Evolutionary conservation across 2,329 filamentous ascomycete genomes (phyloP).

Genomic region (Uncinocarpus reesii): DNA sequence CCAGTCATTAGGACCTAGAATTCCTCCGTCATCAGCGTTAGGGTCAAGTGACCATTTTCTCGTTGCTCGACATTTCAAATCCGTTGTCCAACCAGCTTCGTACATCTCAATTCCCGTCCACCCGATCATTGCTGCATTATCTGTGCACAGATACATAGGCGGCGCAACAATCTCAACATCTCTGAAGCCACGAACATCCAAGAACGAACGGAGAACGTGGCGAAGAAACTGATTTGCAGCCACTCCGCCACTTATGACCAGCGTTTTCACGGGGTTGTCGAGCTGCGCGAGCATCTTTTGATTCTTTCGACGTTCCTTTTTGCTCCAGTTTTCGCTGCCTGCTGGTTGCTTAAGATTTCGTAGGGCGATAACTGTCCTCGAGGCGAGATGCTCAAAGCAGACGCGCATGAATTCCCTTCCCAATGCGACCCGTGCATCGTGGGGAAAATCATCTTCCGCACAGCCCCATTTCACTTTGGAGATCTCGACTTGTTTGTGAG

Average conservation of each 20-base stretch:
- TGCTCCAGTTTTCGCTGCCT: background rate
- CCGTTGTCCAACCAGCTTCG: slow-evolving; percentile 59
- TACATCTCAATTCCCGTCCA: slow-evolving; percentile 94
- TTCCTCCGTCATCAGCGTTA: slow-evolving; percentile 50
- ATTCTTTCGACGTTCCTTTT: background rate
- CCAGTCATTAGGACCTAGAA: slow-evolving; percentile 53
- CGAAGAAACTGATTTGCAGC: slow-evolving; percentile 73
- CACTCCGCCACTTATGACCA: slow-evolving; percentile 85
- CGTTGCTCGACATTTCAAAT: slow-evolving; percentile 49
- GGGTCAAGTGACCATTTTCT: slow-evolving; percentile 67
- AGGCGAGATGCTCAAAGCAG: slow-evolving; percentile 77
- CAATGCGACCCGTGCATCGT: slow-evolving; percentile 56
- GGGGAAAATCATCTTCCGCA: slow-evolving; percentile 31
- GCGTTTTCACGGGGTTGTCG: slow-evolving; percentile 39
- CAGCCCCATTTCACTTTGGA: slow-evolving; percentile 27
- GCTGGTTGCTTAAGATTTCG: slow-evolving; percentile 26
- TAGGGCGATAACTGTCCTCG: slow-evolving; percentile 62
- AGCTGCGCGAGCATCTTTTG: background rate
- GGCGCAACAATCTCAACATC: slow-evolving; percentile 59
- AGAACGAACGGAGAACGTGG: slow-evolving; percentile 50
- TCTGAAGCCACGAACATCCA: slow-evolving; percentile 57
- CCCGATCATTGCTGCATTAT: slow-evolving; percentile 96
- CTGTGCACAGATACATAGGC: slow-evolving; percentile 70
- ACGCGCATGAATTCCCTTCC: slow-evolving; percentile 66
- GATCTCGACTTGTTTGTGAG: slow-evolving; percentile 47